A percentile compares a stretch with the other conserved stretches of the same genome.
Conservation (phyloP, 257 asterid species). For the Salvia hispanica region DNA sequence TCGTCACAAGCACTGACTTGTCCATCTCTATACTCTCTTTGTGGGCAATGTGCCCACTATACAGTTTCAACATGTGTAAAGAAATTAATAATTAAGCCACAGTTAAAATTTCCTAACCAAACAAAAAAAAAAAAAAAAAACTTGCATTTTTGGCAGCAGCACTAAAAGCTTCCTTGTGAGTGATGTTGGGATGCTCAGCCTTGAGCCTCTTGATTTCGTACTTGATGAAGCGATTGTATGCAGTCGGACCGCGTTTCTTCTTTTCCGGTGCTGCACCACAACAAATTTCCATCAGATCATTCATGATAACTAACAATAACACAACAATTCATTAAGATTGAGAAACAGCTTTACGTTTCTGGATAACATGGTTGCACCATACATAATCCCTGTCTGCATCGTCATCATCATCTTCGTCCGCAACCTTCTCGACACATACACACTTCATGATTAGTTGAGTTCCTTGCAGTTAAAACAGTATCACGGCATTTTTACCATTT, state of each 20-base stretch:
- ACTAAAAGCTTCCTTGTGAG: slow-evolving; percentile 89
- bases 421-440: neutral
- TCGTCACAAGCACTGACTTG: slow-evolving; percentile 38
- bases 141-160: slow-evolving; percentile 86
- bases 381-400: slow-evolving; percentile 37
- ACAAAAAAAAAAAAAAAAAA: slow-evolving; percentile 5
- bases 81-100: neutral
- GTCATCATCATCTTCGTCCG: slow-evolving; percentile 17
- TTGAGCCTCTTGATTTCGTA: slow-evolving; percentile 80
- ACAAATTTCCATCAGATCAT: neutral
- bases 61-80: slow-evolving; percentile 18
- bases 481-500: slow-evolving; percentile 29
- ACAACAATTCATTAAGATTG: neutral
- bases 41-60: slow-evolving; percentile 82
- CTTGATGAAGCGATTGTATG: slow-evolving; percentile 86
- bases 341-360: slow-evolving; percentile 46
- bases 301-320: neutral
- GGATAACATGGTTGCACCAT: slow-evolving; percentile 40
- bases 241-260: slow-evolving; percentile 76
- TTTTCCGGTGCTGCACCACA: slow-evolving; percentile 67
- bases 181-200: slow-evolving; percentile 60
- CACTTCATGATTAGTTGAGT: neutral
- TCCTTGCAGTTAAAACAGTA: neutral
- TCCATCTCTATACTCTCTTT: slow-evolving; percentile 39
- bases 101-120: neutral